Evolutionary conservation across 2,329 filamentous ascomycete genomes (phyloP), one percentile per base, ranked within the genome.

Genomic region (Paecilomyces formosus): DNA sequence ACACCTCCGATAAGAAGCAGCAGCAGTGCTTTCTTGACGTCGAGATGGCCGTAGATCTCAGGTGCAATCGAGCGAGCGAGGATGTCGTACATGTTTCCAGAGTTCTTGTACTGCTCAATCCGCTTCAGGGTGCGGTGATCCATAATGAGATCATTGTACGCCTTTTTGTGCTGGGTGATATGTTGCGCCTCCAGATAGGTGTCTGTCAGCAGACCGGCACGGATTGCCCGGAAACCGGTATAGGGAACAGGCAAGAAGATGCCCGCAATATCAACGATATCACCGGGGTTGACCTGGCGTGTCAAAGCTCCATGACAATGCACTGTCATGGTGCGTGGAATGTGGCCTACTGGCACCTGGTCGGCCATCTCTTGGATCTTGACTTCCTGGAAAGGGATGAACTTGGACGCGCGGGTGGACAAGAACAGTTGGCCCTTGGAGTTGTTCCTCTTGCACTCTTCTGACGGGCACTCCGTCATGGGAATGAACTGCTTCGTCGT

Each of bases 341-440:
- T 99, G 72, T 99, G 94, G 55, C 94, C 94, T 63, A 99, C 95
- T 7, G 94, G 94, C 0, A 99, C 94, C 74, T 99, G 94, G 72
- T 99, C 94, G n/a, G 94, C 92, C 86, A 97, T 90, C 73, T 99
- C 94, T 76, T 99, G 94, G 58, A 99, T 92, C 79, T 97, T 97
- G 76, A 97, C 86, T 75, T 99, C 94, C 75, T 99, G 94, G 79
- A 99, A 99, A 3, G 94, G 92, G 68, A 96, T 78, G 70, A 97
- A 99, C 70, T 97, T 99, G 55, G 92, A 97, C 0, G 93, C 94
- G 67, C 94, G 85, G n/a, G 92, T 95, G 0, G 93, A 97, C 39
- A 95, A 85, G 73, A 96, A 93, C 45, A 99, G 83, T 73, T 97
- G 91, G 18, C 94, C 94, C 74, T 94, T 96, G 65, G 90, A 85